These are phyloP conservation scores for Emiliania huxleyi DNA, from an alignment of 78 protist species.

Conservation along the genomic window DNA sequence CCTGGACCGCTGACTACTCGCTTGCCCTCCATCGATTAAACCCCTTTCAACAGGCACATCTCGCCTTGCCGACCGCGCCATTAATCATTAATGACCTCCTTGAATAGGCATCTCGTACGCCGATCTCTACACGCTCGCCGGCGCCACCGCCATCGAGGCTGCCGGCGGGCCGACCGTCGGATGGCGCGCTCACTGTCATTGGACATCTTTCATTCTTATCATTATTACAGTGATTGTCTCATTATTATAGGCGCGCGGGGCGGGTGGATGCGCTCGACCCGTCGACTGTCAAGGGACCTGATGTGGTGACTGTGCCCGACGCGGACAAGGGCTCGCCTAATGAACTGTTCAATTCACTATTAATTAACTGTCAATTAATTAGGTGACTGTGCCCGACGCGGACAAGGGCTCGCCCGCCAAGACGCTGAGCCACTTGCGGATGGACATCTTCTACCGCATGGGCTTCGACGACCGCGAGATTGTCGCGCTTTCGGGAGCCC, in stretches of 20 bases:
- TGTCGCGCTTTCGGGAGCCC: constrained; percentile 76
- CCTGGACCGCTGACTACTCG: no score
- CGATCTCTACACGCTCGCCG: constrained; percentile 74
- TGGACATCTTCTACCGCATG: constrained; percentile 56
- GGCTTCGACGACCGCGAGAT: constrained; percentile 74
- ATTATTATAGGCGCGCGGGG: no score
- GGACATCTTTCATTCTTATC: no score
- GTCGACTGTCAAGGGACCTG: background rate
- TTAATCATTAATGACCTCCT: no score
- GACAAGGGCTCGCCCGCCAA: constrained; percentile 20
- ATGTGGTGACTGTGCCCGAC: no score
- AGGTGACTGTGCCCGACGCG: constrained; percentile 63
- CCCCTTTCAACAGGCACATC: no score
- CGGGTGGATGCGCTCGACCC: constrained; percentile 39
- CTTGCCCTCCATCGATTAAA: no score
- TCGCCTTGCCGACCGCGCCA: no score
- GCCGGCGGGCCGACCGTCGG: constrained; percentile 70
- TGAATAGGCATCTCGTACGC: constrained; percentile 45
- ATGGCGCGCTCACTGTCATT: constrained; percentile 48
- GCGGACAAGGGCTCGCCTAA: constrained; percentile 28
- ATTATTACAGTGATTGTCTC: no score
- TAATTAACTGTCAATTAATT: no score
- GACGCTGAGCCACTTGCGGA: constrained; percentile 36
- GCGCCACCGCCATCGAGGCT: constrained; percentile 58
- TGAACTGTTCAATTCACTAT: background rate